These are phyloP conservation scores for Cutaneotrichosporon sp. DNA, from an alignment of 1,284 basidiomycete genomes.

Conservation along the genomic window DNA sequence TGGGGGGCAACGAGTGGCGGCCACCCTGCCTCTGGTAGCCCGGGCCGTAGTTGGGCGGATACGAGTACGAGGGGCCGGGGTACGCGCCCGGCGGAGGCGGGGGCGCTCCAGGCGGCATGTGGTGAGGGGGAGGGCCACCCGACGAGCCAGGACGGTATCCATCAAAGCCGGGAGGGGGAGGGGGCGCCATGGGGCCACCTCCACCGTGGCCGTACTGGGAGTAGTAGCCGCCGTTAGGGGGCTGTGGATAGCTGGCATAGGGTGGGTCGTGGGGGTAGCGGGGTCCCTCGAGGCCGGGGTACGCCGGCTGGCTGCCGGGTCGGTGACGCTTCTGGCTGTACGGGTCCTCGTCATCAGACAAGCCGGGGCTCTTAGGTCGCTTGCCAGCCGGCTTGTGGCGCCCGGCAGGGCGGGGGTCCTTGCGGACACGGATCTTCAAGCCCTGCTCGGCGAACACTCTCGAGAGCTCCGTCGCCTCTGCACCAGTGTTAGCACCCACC, in stretches of 20 bases:
- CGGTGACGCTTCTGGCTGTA: slow-evolving; percentile 13
- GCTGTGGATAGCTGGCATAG: slow-evolving; percentile 19
- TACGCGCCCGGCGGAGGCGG: slow-evolving; percentile 13
- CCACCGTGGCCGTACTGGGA: slow-evolving; percentile 12
- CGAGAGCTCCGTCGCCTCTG: slow-evolving; percentile 76
- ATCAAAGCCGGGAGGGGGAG: slow-evolving; percentile 19
- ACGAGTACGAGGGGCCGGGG: slow-evolving; percentile 10
- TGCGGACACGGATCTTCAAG: slow-evolving; percentile 87
- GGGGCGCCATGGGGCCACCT: slow-evolving; percentile 17
- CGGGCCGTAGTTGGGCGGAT: slow-evolving; percentile 7
- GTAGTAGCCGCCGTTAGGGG: slow-evolving; percentile 16
- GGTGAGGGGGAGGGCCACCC: slow-evolving; percentile 16
- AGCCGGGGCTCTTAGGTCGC: slow-evolving; percentile 21
- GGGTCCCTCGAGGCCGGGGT: slow-evolving; percentile 3
- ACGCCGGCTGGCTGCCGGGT: slow-evolving; percentile 4
- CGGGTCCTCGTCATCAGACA: slow-evolving; percentile 24
- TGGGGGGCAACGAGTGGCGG: slow-evolving; percentile 9
- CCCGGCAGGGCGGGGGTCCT: slow-evolving; percentile 60
- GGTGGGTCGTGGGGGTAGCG: slow-evolving; percentile 19
- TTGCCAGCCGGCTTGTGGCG: slow-evolving; percentile 21
- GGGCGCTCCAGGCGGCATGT: slow-evolving; percentile 9
- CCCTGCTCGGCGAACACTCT: slow-evolving; percentile 87
- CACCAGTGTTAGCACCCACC: not conserved
- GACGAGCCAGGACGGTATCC: slow-evolving; percentile 19
- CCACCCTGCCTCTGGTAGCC: slow-evolving; percentile 6